These are phyloP conservation scores for Ceratocystis lukuohia DNA, from an alignment of 2,329 filamentous ascomycete genomes.

Conservation along the genomic window DNA sequence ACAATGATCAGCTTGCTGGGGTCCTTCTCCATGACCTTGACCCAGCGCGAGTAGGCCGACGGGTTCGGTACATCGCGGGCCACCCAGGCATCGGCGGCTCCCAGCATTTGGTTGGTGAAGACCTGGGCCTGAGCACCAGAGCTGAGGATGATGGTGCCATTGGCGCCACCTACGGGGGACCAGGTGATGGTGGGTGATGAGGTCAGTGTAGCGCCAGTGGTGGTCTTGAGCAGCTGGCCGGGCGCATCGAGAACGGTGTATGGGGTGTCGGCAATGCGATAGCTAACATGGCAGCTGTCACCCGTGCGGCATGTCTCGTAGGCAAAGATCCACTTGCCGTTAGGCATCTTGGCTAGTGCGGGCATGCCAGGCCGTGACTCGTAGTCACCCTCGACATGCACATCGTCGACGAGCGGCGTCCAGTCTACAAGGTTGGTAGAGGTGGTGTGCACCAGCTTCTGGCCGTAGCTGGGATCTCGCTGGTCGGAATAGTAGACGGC, in stretches of 20 bases:
- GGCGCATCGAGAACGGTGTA: conserved; percentile 27
- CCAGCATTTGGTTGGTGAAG: conserved; percentile 32
- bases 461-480: conserved; percentile 49
- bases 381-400: conserved; percentile 43
- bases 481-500: conserved; percentile 62
- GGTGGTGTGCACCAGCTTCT: conserved; percentile 54
- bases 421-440: conserved; percentile 46
- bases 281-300: conserved; percentile 33
- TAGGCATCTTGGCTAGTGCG: conserved; percentile 43
- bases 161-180: conserved; percentile 31
- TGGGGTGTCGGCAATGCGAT: conserved; percentile 31
- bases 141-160: conserved; percentile 34
- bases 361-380: conserved; percentile 54
- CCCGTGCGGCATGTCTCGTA: conserved; percentile 47
- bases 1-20: conserved; percentile 31
- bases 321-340: conserved; percentile 48
- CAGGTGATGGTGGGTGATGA: conserved; percentile 33
- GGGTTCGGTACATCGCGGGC: conserved; percentile 27
- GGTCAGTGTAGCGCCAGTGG: conserved; percentile 24
- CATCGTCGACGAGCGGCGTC: conserved; percentile 47
- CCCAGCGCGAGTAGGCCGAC: conserved; percentile 28
- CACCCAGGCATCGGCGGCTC: conserved; percentile 29
- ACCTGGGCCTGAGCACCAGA: conserved; percentile 28
- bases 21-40: conserved; percentile 28
- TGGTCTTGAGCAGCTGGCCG: conserved; percentile 26